Evolutionary conservation across 495 filamentous ascomycete species (phyloP).

Genomic region (Terfezia boudieri): DNA sequence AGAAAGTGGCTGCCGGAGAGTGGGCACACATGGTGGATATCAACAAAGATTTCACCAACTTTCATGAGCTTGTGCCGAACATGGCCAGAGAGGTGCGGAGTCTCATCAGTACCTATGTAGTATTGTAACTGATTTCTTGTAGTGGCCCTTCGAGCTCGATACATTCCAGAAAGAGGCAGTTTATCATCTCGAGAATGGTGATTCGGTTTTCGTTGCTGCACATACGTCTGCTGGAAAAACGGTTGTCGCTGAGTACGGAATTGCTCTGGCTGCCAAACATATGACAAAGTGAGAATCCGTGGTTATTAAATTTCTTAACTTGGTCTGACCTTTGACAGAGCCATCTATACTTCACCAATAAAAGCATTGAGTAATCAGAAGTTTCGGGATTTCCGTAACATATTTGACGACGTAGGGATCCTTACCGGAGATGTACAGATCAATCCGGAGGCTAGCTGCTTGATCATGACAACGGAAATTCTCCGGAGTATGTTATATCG

Average conservation of each 20-base stretch:
- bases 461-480: constrained; percentile 99
- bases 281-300: constrained; percentile 54
- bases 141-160: constrained; percentile 89
- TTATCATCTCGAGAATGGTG: constrained; percentile 87
- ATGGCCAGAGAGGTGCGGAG: constrained; percentile 52
- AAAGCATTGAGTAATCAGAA: constrained; percentile 98
- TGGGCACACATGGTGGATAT: constrained; percentile 98
- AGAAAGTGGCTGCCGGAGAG: constrained; percentile 28
- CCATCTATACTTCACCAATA: constrained; percentile 96
- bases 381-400: constrained; percentile 76
- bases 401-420: constrained; percentile 89
- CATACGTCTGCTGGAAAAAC: constrained; percentile 98
- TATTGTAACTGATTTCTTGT: constrained; percentile 2
- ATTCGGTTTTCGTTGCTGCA: constrained; percentile 96
- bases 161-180: constrained; percentile 97
- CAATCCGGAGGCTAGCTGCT: constrained; percentile 86
- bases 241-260: constrained; percentile 93
- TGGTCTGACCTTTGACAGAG: constrained; percentile 18
- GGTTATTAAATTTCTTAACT: neutral
- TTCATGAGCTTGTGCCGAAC: constrained; percentile 75
- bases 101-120: neutral
- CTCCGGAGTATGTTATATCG: constrained; percentile 94
- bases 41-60: constrained; percentile 74
- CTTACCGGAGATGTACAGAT: constrained; percentile 96
- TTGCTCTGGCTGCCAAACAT: constrained; percentile 81